These are phyloP conservation scores for Aspergillus oerlinghausenensis DNA, from an alignment of 2,329 filamentous ascomycete species.

Conservation along the genomic window DNA sequence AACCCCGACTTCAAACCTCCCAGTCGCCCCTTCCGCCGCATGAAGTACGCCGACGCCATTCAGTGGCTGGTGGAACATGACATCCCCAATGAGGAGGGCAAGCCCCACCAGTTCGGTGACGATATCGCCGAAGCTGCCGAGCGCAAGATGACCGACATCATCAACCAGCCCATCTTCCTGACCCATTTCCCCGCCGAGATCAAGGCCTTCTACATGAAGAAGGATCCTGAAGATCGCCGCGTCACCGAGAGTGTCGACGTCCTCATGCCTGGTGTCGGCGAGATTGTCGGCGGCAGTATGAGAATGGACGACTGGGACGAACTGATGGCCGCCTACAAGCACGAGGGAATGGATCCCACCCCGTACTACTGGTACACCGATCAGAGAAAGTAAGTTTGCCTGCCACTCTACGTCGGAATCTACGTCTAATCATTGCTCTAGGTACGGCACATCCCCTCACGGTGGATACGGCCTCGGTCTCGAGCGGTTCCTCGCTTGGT, in stretches of 20 bases:
- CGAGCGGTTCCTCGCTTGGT: slow-evolving; percentile 70
- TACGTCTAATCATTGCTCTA: slow-evolving; percentile 29
- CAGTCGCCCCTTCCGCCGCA: slow-evolving; percentile 81
- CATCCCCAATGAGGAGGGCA: slow-evolving; percentile 88
- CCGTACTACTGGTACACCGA: slow-evolving; percentile 99
- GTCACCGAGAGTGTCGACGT: slow-evolving; percentile 91
- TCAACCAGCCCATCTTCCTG: slow-evolving; percentile 91
- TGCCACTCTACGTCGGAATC: background rate
- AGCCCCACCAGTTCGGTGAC: slow-evolving; percentile 87
- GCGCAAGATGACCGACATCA: slow-evolving; percentile 92
- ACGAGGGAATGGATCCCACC: slow-evolving; percentile 75
- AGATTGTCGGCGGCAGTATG: slow-evolving; percentile 96
- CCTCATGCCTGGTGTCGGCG: slow-evolving; percentile 87
- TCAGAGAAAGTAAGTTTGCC: slow-evolving; percentile 73
- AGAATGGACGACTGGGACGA: slow-evolving; percentile 90
- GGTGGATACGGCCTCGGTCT: slow-evolving; percentile 90
- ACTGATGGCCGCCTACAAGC: slow-evolving; percentile 80
- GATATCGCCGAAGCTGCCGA: slow-evolving; percentile 98
- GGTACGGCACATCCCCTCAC: slow-evolving; percentile 87
- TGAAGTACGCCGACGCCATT: slow-evolving; percentile 92
- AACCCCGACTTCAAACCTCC: slow-evolving; percentile 88
- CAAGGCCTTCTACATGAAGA: slow-evolving; percentile 99
- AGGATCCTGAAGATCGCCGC: slow-evolving; percentile 68
- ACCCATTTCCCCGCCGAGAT: slow-evolving; percentile 97
- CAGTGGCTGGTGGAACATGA: slow-evolving; percentile 87